A percentile compares a stretch with the other conserved stretches of the same genome.
These are phyloP conservation scores for Plasmodium inui DNA, from an alignment of 169 alveolate species.

Conservation along the genomic window DNA sequence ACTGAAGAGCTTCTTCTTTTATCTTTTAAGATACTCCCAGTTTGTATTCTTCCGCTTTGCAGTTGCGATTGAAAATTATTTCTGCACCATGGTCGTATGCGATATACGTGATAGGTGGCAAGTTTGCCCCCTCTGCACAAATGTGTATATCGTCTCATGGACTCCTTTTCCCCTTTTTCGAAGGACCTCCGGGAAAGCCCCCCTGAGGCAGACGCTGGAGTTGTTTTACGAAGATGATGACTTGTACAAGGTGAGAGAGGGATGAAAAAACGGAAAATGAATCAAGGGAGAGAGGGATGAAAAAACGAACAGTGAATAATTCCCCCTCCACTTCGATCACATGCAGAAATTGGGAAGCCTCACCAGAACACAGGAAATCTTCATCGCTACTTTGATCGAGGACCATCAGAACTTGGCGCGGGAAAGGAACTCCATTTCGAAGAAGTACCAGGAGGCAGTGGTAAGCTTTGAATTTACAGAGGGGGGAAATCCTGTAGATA, in stretches of 20 bases:
- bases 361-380: conserved; percentile 22
- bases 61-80: background rate
- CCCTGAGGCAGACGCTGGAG: conserved; percentile 50
- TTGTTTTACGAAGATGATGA: conserved; percentile 35
- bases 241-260: conserved; percentile 5
- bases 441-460: conserved; percentile 71
- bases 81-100: background rate
- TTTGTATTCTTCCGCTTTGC: background rate
- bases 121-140: background rate
- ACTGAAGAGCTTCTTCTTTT: background rate
- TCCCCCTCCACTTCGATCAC: background rate
- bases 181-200: conserved; percentile 47
- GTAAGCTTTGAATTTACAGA: background rate
- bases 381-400: conserved; percentile 24
- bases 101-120: background rate
- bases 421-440: conserved; percentile 33
- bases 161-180: conserved; percentile 3
- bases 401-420: conserved; percentile 33
- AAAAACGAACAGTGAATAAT: background rate
- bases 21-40: background rate
- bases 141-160: background rate
- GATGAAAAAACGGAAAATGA: background rate
- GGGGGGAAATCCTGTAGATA: background rate
- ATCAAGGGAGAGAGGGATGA: background rate
- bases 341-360: conserved; percentile 64